Conservation (phyloP, 345 rosid species). For the Mercurialis annua region DNA sequence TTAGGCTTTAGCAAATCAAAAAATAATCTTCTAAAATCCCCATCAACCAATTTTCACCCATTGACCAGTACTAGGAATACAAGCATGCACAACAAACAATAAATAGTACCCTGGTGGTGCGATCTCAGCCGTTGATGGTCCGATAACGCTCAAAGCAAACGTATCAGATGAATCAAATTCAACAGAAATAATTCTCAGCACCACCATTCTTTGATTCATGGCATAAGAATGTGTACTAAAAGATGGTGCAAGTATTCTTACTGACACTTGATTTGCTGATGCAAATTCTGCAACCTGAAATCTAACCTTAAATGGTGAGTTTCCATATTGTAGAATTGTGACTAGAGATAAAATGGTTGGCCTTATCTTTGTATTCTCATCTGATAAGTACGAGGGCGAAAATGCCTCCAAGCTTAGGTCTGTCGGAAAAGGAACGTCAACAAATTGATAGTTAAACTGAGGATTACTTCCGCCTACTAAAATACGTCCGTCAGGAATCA, state of each 20-base stretch:
- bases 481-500: conserved; percentile 62
- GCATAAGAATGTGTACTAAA: conserved; percentile 71
- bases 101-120: conserved; percentile 81
- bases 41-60: conserved; percentile 62
- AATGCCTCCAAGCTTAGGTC: conserved; percentile 76
- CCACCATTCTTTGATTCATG: conserved; percentile 86
- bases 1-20: too few relatives aligned
- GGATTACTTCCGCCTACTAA: conserved; percentile 86
- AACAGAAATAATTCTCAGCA: conserved; percentile 34
- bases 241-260: conserved; percentile 60
- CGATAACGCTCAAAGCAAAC: conserved; percentile 26
- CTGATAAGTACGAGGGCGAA: conserved; percentile 59
- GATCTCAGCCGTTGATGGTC: conserved; percentile 49
- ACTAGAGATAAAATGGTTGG: conserved; percentile 39
- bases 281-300: conserved; percentile 34
- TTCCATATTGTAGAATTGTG: conserved; percentile 29
- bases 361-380: conserved; percentile 26
- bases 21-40: background rate
- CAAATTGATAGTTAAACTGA: conserved; percentile 57
- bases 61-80: conserved; percentile 57
- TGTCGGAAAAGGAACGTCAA: conserved; percentile 58
- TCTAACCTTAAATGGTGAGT: conserved; percentile 21
- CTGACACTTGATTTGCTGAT: conserved; percentile 32
- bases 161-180: background rate
- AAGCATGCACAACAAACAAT: conserved; percentile 64